These are phyloP conservation scores for Trichoderma simmonsii DNA, from an alignment of 2,329 filamentous ascomycete species.

Conservation along the genomic window DNA sequence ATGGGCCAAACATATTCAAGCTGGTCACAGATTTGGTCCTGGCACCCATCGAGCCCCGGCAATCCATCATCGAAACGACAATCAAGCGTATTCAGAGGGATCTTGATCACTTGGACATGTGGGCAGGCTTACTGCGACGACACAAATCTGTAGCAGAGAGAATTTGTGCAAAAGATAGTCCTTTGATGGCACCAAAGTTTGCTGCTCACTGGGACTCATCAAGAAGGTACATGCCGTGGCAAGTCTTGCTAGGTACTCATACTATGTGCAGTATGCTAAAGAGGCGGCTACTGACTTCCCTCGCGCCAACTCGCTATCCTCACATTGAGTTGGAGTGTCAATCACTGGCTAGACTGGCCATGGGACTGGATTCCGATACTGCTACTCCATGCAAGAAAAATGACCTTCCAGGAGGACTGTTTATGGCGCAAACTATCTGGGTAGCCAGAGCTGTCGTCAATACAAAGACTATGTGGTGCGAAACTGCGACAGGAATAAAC, in stretches of 20 bases:
- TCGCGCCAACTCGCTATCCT: background rate
- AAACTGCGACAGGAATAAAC: background rate
- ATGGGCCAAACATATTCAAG: background rate
- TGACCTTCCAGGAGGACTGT: background rate
- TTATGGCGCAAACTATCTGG: conserved; percentile 2
- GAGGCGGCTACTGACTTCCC: background rate
- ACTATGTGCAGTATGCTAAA: background rate
- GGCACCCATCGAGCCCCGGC: background rate
- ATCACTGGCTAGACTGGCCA: background rate
- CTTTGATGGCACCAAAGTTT: background rate
- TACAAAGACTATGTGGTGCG: background rate
- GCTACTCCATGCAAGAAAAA: background rate
- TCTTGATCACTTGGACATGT: background rate
- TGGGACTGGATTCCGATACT: background rate
- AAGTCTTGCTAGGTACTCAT: background rate
- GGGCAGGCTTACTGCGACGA: background rate
- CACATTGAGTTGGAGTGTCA: background rate
- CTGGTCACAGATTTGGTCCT: background rate
- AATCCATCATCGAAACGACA: background rate
- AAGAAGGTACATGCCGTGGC: background rate
- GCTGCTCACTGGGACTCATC: background rate
- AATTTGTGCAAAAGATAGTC: background rate
- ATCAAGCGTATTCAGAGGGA: background rate
- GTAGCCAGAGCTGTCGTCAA: background rate
- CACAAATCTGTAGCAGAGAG: background rate